Base-by-base conservation (phyloP, 371 early-diverging fungal species). In the Conidiobolus incongruus region DNA sequence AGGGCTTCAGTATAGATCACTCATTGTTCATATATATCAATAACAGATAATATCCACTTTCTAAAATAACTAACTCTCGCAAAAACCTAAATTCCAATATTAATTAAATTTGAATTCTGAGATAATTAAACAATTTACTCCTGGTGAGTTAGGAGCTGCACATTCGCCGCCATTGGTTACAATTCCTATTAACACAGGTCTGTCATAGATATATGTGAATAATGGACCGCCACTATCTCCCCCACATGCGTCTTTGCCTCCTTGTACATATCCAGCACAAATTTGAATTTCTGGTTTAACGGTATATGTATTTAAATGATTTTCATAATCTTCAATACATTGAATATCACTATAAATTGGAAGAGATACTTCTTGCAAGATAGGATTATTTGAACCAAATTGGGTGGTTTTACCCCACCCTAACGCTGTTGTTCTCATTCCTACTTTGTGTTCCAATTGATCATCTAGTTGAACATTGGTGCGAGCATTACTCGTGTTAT, bases 221-320 rank as follows among this genome's bases (percentile, higher is more conserved):
- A 64, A 24, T 1, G 62, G 62, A 7, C 65, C 65, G 11, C 65
- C 65, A 11, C 61, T 61, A 26, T 64, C 65, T 19, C 65, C 65
- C 2, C 52, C 53, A 35, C 65, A 64, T 0, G 65, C 59, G 17
- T 62, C 65, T 0, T 48, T 37, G 4, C 61, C 61, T 0, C 46
- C 47, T 13, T 43, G 8, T 20, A 51, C 56, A 10, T 54, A 51
- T 16, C 59, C 65, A 10, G 61, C 59, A 30, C 65, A 64, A 12
- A 60, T 51, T 16, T 49, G 50, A 43, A 19, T 30, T 13, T 8
- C 8, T 2, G 47, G 38, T n/a, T n/a, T n/a, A 0, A 54, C 55
- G 31, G 55, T 38, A 30, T 63, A 55, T n/a, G n/a, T n/a, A 12
- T 56, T 51, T 10, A 35, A 43, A 24, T 60, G 57, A 36, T 45